Conservation (phyloP, 164 flowering plant genomes). For the Hamamelis virginiana region DNA sequence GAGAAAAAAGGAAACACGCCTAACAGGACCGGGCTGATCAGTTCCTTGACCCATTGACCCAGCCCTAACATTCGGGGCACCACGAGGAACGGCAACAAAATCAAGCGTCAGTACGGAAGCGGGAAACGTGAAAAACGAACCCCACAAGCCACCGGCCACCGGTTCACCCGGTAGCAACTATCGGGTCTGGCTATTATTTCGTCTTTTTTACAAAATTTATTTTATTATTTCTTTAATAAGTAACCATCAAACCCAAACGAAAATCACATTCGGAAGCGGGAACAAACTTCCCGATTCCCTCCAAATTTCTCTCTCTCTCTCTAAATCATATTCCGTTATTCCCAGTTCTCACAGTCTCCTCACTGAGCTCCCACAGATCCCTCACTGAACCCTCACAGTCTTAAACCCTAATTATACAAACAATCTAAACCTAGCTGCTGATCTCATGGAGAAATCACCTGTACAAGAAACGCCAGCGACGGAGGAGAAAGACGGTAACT, state of each 20-base stretch:
- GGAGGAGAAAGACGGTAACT: background rate
- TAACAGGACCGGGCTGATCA: too few species aligned
- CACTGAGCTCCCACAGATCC: background rate
- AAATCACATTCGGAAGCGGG: constrained; percentile 19
- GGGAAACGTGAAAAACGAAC: too few species aligned
- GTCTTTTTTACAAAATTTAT: background rate
- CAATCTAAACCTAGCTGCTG: background rate
- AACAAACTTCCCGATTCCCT: constrained; percentile 22
- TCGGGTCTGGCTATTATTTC: too few species aligned
- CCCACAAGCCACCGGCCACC: too few species aligned
- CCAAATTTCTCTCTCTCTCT: constrained; percentile 21
- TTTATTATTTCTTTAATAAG: background rate
- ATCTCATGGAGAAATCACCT: constrained; percentile 28
- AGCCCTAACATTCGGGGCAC: too few species aligned
- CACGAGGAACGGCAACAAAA: too few species aligned
- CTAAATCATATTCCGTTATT: background rate
- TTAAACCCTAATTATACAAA: background rate
- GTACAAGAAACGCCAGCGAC: constrained; percentile 13
- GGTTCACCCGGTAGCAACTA: too few species aligned
- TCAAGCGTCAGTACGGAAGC: too few species aligned
- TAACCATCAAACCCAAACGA: background rate
- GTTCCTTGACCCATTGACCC: too few species aligned
- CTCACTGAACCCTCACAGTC: constrained; percentile 3
- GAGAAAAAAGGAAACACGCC: too few species aligned
- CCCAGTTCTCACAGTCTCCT: too few species aligned